Evolutionary conservation across 352 stramenopile genomes (phyloP), one percentile per base, ranked within the genome.

Genomic region (Pythium angustatum): DNA sequence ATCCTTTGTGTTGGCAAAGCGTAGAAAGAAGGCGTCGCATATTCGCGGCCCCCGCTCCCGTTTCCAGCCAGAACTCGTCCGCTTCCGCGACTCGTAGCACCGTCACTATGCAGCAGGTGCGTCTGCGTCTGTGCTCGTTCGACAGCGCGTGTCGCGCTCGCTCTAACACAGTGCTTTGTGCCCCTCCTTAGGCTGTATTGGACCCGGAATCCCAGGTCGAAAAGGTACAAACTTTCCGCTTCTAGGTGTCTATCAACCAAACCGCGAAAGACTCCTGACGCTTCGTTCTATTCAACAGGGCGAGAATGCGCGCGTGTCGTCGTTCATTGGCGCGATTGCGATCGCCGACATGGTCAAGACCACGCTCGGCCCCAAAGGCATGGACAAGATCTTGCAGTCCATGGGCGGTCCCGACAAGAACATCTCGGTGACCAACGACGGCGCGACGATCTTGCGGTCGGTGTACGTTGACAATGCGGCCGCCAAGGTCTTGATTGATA

Each of bases 311-410:
- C 96, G 98, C 65, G 90, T 99, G 77, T 96, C 93, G 44, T 99
- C 96, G 31, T 99, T 99, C 73, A 94, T 99, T 31, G 97, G 98
- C 59, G 98, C 98, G 43, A 99, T 99, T 74, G 97, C 98, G 53
- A 99, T 99, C 78, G 95, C 97, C 30, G 98, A 99, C 79, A 93
- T 99, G 68, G 97, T 99, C 28, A 99, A 99, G 81, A 99, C 98
- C 21, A 99, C 98, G 33, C 81, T 99, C 12, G 98, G 98, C 17
- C 98, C 98, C n/a, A 99, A 99, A 77, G 98, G 98, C 28, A 99
- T 99, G 97, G 97, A 99, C 83, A 99, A 99, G 77, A 99, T 99
- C 71, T 79, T 99, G 54, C 97, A 99, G 83, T 96, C 85, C 12
- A 89, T 90, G 78, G 85, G 83, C 52, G 83, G 86, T 26, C 80